Evolutionary conservation across 352 stramenopile species (phyloP).

Genomic region (Ophiocytium majus): DNA sequence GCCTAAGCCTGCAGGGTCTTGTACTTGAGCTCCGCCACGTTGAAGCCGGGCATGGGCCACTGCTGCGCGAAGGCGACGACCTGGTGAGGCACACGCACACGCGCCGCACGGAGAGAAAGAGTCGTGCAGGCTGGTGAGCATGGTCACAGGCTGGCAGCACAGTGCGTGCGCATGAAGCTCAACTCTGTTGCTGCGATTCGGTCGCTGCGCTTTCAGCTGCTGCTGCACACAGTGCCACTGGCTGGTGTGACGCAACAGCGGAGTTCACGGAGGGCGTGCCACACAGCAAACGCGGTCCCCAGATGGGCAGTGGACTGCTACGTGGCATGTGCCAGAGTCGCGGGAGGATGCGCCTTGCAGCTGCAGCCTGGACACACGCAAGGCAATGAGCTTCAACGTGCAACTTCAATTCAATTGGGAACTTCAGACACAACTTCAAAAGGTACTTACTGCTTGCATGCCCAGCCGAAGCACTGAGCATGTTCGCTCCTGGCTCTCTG

Average conservation of each 20-base stretch:
- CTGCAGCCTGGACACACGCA: too few species aligned
- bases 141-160: not conserved
- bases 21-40: conserved; percentile 56
- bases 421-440: not conserved
- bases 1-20: conserved; percentile 24
- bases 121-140: not conserved
- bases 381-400: too few species aligned
- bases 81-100: not conserved
- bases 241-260: not conserved
- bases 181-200: not conserved
- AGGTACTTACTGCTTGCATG: not conserved
- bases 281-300: too few species aligned
- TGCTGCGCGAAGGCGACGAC: conserved; percentile 37
- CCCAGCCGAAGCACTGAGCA: not conserved
- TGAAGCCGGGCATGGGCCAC: conserved; percentile 56
- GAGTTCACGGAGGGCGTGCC: not conserved
- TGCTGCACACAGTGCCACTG: not conserved
- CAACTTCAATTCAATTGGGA: too few species aligned
- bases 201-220: not conserved
- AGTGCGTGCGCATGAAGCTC: not conserved
- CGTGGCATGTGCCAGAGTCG: too few species aligned
- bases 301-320: too few species aligned
- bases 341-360: too few species aligned
- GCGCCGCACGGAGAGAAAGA: not conserved
- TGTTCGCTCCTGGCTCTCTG: not conserved